Conservation (phyloP, 1,139 yeast genomes). For the Candida tunisiensis region DNA sequence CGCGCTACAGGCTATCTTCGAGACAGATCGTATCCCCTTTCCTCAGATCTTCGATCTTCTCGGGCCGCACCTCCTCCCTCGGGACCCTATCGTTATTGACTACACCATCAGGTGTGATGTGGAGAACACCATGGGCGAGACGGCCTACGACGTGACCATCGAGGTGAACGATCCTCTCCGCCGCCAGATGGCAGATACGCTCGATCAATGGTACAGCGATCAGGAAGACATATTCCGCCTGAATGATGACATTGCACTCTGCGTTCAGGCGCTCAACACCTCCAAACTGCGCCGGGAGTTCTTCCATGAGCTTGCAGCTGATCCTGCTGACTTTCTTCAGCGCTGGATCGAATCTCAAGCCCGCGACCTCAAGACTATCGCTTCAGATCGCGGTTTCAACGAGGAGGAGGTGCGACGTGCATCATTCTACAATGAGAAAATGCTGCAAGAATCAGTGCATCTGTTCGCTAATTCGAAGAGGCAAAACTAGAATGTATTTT, state of each 20-base stretch:
- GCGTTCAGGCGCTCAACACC: constrained; percentile 49
- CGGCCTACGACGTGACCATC: constrained; percentile 57
- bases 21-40: constrained; percentile 31
- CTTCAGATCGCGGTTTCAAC: constrained; percentile 79
- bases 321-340: constrained; percentile 63
- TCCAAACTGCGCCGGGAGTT: constrained; percentile 52
- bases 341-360: constrained; percentile 63
- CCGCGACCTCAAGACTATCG: constrained; percentile 55
- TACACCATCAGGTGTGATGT: constrained; percentile 62
- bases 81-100: constrained; percentile 62
- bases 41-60: constrained; percentile 61
- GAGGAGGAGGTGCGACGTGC: constrained; percentile 83
- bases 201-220: constrained; percentile 27
- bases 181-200: constrained; percentile 23
- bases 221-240: constrained; percentile 38
- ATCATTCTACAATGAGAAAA: constrained; percentile 61
- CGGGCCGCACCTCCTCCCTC: constrained; percentile 46
- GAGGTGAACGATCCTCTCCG: constrained; percentile 40
- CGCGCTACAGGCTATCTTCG: constrained; percentile 34
- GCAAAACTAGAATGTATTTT: neutral
- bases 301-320: constrained; percentile 51
- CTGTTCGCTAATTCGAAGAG: constrained; percentile 40
- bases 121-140: constrained; percentile 68
- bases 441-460: constrained; percentile 62
- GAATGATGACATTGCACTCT: constrained; percentile 43